A percentile compares a stretch with the other conserved stretches of the same genome.
Conservation (phyloP, 768 basidiomycete genomes). For the Jaapia argillacea region DNA sequence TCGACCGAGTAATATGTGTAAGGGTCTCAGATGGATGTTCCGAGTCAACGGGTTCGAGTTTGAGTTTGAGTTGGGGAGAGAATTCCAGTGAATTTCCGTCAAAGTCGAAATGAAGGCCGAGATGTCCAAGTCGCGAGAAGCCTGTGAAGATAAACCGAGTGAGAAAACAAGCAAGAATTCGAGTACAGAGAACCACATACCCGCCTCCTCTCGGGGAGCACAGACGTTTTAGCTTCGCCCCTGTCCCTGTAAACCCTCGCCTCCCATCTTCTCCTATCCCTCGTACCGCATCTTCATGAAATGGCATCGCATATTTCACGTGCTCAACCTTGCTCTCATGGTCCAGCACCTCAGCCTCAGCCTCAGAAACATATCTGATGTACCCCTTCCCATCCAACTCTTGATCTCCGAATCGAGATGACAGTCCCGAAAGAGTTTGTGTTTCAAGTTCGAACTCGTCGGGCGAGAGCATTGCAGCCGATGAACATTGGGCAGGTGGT, state of each 20-base stretch:
- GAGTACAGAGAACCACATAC: too few species aligned
- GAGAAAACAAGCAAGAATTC: background rate
- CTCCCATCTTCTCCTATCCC: background rate
- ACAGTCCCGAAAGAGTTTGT: constrained; percentile 32
- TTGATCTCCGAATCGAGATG: constrained; percentile 39
- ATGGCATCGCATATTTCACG: too few species aligned
- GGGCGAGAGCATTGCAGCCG: too few species aligned
- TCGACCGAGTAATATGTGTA: too few species aligned
- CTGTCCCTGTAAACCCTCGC: constrained; percentile 5
- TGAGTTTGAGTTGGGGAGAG: too few species aligned
- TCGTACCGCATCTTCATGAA: constrained; percentile 10
- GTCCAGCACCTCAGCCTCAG: constrained; percentile 1
- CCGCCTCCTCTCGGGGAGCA: constrained; percentile 63
- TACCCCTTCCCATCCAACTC: constrained; percentile 55
- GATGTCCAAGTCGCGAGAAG: constrained; percentile 72
- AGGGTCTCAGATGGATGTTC: too few species aligned
- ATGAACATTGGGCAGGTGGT: background rate
- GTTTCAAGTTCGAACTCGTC: constrained; percentile 34
- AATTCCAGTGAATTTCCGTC: too few species aligned
- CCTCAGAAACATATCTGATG: constrained; percentile 25
- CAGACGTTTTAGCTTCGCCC: constrained; percentile 51
- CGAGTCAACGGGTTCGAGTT: too few species aligned
- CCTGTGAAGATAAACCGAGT: too few species aligned
- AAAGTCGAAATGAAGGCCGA: constrained; percentile 64
- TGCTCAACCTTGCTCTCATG: constrained; percentile 8